Base-by-base conservation (phyloP, 2,329 filamentous ascomycete genomes). In the Chaetomium globosum region DNA sequence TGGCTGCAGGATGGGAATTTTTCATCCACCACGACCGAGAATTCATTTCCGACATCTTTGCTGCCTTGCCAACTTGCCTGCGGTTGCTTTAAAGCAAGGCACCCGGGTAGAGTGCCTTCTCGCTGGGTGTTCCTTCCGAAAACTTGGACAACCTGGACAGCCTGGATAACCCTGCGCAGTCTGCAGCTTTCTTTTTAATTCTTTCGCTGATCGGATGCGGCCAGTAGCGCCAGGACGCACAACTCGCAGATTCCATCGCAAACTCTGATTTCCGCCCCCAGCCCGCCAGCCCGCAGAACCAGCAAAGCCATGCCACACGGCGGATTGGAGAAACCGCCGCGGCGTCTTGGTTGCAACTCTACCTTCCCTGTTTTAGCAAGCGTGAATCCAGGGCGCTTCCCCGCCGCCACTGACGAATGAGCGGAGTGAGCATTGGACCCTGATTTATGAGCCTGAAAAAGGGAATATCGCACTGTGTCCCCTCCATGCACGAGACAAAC, bases 361-460 rank as follows among this genome's bases (percentile, higher is more conserved):
- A 43, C n/a, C 10, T 65, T 65, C 63, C 63, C 63, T 61, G 59
- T 61, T 65, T 53, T 39, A 54, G 54, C 63, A 61, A 61, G 57
- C 52, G 43, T 51, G 43, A 49, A 57, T 60, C 57, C 56, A 21
- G 49, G 23, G 28, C n/a, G 16, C 43, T 59, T 28, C 56, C 63
- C 63, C 63, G 53, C 58, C 58, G 43, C 57, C 36, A 59, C 58
- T 39, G 39, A 36, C 53, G 57, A 61, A 61, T 53, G 28, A 26
- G 39, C 49, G 1, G 16, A 30, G n/a, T 6, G 3, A 16, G 1
- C 1, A 9, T 31, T 57, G 59, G 63, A 65, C 63, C 63, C 63
- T 65, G 53, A 19, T 43, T 43, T 5, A 6, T 43, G 39, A 43
- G 39, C 39, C 39, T n/a, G 39, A 43, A 43, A 30, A 55, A 23